A percentile compares a stretch with the other conserved stretches of the same genome.
Conservation (phyloP, 345 rosid genomes). For the Fremontodendron californicum region DNA sequence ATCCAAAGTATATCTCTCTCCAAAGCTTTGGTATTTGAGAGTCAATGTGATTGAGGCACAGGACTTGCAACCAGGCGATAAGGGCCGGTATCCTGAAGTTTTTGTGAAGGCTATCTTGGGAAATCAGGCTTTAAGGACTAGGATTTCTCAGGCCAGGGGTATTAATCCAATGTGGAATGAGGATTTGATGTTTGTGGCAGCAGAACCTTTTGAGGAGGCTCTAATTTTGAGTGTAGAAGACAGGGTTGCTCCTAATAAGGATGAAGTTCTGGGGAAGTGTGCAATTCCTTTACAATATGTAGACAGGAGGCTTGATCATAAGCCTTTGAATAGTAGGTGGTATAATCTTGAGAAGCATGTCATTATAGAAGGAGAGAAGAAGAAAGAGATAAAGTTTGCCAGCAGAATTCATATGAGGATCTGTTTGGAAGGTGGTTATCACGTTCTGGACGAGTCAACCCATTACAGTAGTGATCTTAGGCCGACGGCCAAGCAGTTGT, state of each 20-base stretch:
- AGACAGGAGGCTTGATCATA: slow-evolving; percentile 72
- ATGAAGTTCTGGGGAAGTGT: slow-evolving; percentile 68
- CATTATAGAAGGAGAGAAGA: slow-evolving; percentile 59
- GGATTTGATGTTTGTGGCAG: slow-evolving; percentile 91
- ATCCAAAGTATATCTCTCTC: slow-evolving; percentile 88
- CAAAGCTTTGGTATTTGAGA: slow-evolving; percentile 90
- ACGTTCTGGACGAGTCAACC: slow-evolving; percentile 86
- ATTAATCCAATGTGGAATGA: slow-evolving; percentile 91
- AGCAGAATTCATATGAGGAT: slow-evolving; percentile 86
- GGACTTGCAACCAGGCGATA: slow-evolving; percentile 62
- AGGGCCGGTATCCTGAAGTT: slow-evolving; percentile 73
- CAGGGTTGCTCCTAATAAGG: slow-evolving; percentile 78
- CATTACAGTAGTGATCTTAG: slow-evolving; percentile 93
- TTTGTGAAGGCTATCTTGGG: slow-evolving; percentile 68
- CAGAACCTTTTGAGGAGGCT: slow-evolving; percentile 86
- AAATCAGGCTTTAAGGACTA: slow-evolving; percentile 55
- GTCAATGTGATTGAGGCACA: slow-evolving; percentile 95
- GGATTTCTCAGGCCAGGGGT: slow-evolving; percentile 55
- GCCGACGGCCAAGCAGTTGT: slow-evolving; percentile 83
- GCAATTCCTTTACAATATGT: slow-evolving; percentile 46
- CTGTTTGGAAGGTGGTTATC: slow-evolving; percentile 93
- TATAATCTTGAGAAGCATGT: slow-evolving; percentile 69
- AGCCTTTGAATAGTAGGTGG: slow-evolving; percentile 70
- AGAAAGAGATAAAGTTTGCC: slow-evolving; percentile 73
- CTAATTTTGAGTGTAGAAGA: slow-evolving; percentile 77